Conservation (phyloP, 495 filamentous ascomycete species). For the Aspergillus heteromorphus region DNA sequence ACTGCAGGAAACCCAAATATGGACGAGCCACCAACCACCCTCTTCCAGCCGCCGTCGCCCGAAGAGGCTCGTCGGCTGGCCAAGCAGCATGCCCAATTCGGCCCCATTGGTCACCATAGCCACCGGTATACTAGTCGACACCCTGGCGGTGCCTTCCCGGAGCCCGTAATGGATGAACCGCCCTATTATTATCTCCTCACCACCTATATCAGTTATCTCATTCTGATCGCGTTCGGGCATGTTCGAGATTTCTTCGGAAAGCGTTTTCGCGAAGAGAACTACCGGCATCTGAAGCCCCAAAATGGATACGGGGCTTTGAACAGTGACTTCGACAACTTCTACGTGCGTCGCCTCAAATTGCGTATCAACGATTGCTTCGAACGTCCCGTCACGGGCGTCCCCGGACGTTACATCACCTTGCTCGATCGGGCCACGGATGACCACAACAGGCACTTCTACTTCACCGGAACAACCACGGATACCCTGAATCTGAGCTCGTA, state of each 20-base stretch:
- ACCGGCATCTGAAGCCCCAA: slow-evolving; percentile 71
- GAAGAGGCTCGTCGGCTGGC: slow-evolving; percentile 71
- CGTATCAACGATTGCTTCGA: slow-evolving; percentile 96
- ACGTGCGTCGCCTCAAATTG: slow-evolving; percentile 85
- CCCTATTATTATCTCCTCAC: slow-evolving; percentile 95
- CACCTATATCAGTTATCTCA: slow-evolving; percentile 94
- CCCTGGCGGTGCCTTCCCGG: slow-evolving; percentile 67
- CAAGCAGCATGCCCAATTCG: slow-evolving; percentile 86
- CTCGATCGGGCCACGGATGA: slow-evolving; percentile 83
- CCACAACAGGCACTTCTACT: slow-evolving; percentile 80
- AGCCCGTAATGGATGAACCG: slow-evolving; percentile 89
- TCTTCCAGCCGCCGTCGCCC: slow-evolving; percentile 87
- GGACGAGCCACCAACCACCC: slow-evolving; percentile 69
- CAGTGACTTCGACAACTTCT: slow-evolving; percentile 98
- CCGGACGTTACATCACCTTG: slow-evolving; percentile 87
- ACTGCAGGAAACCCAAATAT: slow-evolving; percentile 70
- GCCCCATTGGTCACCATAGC: slow-evolving; percentile 68
- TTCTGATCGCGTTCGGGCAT: slow-evolving; percentile 93
- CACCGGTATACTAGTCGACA: slow-evolving; percentile 86
- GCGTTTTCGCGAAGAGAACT: slow-evolving; percentile 76
- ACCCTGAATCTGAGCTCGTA: slow-evolving; percentile 98
- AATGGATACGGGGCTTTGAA: slow-evolving; percentile 97
- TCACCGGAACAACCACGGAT: slow-evolving; percentile 87
- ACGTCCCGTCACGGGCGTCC: slow-evolving; percentile 85
- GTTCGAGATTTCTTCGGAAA: slow-evolving; percentile 97